phyloP scores from a whole-genome alignment of 2,329 filamentous ascomycete species.

The Xylariaceae sp. region DNA sequence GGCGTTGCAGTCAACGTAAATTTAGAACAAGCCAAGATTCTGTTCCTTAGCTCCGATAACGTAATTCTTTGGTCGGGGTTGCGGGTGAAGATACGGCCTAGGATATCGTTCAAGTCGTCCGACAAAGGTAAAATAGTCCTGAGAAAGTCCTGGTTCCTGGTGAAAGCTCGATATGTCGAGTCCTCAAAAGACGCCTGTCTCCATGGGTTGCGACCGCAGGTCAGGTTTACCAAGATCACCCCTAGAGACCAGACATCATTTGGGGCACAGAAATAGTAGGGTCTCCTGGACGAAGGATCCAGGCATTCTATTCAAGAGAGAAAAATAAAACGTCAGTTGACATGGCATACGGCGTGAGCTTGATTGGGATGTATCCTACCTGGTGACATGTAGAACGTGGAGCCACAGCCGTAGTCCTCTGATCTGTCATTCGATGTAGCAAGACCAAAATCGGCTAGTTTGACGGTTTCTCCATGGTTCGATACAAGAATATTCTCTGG shows the following conservation, averaged over 20 bases:
- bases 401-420: conserved; percentile 95
- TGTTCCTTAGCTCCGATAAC: conserved; percentile 72
- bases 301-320: conserved; percentile 68
- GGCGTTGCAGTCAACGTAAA: conserved; percentile 58
- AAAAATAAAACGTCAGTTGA: conserved; percentile 24
- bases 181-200: conserved; percentile 93
- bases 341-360: conserved; percentile 11
- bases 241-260: conserved; percentile 99
- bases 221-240: conserved; percentile 95
- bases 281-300: conserved; percentile 69
- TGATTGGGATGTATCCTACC: conserved; percentile 57
- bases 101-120: conserved; percentile 81
- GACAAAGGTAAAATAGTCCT: conserved; percentile 91
- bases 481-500: conserved; percentile 96
- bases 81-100: conserved; percentile 83
- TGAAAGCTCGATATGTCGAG: conserved; percentile 89
- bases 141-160: conserved; percentile 81
- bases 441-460: conserved; percentile 95
- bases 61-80: conserved; percentile 81
- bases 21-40: conserved; percentile 72
- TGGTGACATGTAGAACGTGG: conserved; percentile 99
- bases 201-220: conserved; percentile 98
- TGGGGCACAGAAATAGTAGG: conserved; percentile 85
- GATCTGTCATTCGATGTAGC: conserved; percentile 82
- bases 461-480: conserved; percentile 83